Base-by-base conservation (phyloP, 2,329 filamentous ascomycete genomes). In the Pseudogymnoascus sp. region DNA sequence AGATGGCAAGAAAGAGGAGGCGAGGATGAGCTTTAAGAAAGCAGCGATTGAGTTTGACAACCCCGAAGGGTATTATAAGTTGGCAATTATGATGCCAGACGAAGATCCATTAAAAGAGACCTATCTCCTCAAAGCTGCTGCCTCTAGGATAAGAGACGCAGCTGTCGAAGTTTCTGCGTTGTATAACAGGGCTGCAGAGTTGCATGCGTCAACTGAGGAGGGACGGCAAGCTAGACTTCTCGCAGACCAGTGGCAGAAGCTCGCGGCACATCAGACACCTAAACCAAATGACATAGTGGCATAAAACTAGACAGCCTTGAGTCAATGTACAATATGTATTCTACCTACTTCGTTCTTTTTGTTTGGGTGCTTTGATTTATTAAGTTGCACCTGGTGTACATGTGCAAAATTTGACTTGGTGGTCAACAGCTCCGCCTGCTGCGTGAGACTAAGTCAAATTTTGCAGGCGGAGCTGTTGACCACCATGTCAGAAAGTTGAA, bases 1-100 rank as follows among this genome's bases (percentile, higher is more conserved):
- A 35, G 57, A 62, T 2, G 64, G 67, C n/a, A 58, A 40, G 37
- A 58, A 57, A 13, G 17, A 47, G 67, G 61, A n/a, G 68, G 70
- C 1, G 62, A 64, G 13, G 41, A 54, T 15, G 65, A 63, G 1
- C 70, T 72, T 59, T n/a, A 60, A 68, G 33, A 70, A 64, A 61
- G 71, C 69, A 8, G 71, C 71, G 3, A 17, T 70, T 2, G 67
- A 70, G 39, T 57, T 70, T 4, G 68, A 72, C 63, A 66, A 73
- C 5, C 66, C 71, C 1, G 15, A 41, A 5, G 71, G 64, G 5
- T 72, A 70, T 60, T 71, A 69, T 60, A 66, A 69, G 33, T 66
- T 73, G n/a, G 68, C 70, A 2, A 59, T 67, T 17, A 31, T 68
- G 1, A 37, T 59, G 33, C 11, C 33, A 13, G 57, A 59, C 4